These are phyloP conservation scores for Exophiala viscosa DNA, from an alignment of 2,329 filamentous ascomycete genomes.

Conservation along the genomic window DNA sequence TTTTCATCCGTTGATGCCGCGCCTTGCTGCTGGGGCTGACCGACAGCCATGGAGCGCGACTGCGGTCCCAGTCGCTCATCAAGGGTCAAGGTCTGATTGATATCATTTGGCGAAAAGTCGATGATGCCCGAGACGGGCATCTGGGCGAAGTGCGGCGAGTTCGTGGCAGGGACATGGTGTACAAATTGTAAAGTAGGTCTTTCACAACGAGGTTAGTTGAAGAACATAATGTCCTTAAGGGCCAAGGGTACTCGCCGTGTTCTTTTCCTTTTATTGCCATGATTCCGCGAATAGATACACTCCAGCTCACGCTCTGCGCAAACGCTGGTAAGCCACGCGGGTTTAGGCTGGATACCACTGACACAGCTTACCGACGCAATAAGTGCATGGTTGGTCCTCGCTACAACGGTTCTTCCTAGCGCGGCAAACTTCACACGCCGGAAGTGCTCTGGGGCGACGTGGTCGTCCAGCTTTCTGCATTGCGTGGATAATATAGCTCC, in stretches of 20 bases:
- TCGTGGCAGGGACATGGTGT: neutral
- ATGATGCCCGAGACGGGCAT: neutral
- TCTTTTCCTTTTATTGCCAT: conserved; percentile 23
- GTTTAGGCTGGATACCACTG: neutral
- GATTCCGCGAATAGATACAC: conserved; percentile 36
- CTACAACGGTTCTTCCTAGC: conserved; percentile 50
- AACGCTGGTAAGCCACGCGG: conserved; percentile 10
- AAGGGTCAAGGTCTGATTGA: neutral
- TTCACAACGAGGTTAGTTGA: neutral
- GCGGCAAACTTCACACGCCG: conserved; percentile 47
- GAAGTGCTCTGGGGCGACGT: conserved; percentile 42
- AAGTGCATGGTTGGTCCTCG: conserved; percentile 43
- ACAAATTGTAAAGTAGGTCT: neutral
- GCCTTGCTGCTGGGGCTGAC: neutral
- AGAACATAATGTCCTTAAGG: neutral
- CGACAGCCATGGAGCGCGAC: neutral
- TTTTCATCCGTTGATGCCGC: neutral
- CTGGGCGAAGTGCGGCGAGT: neutral
- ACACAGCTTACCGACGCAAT: conserved; percentile 40
- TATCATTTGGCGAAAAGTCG: neutral
- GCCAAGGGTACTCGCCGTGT: neutral
- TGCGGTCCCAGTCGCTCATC: neutral
- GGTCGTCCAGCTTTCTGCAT: conserved; percentile 10
- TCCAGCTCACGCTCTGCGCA: conserved; percentile 34
- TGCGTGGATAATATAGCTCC: no score